phyloP scores from a whole-genome alignment of 2,329 filamentous ascomycete genomes.

The Calonectria crousiana region DNA sequence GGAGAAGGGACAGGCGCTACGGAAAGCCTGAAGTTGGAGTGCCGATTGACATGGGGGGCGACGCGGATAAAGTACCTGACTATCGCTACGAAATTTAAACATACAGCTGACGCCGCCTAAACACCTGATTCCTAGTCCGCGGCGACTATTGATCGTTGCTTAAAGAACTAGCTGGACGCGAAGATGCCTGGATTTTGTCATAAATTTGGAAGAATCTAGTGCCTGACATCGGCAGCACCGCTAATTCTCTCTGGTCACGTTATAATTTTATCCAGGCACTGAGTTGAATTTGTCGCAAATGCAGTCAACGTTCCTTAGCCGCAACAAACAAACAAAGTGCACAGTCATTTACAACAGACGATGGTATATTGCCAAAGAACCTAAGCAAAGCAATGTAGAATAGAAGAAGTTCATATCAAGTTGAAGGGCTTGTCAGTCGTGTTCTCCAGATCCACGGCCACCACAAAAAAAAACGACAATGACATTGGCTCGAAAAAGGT shows the following conservation, averaged over 20 bases:
- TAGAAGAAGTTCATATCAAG: too few species aligned
- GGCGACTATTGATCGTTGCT: background rate
- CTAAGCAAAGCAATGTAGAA: too few species aligned
- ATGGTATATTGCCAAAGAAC: too few species aligned
- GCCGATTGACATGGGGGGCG: slow-evolving; percentile 31
- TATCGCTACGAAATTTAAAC: slow-evolving; percentile 30
- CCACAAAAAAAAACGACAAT: too few species aligned
- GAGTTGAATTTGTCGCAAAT: too few species aligned
- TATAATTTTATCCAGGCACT: background rate
- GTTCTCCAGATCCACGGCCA: too few species aligned
- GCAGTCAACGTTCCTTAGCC: too few species aligned
- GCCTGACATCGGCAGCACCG: background rate
- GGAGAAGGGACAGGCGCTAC: slow-evolving; percentile 19
- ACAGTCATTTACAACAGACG: too few species aligned
- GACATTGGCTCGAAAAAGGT: too few species aligned
- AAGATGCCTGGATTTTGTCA: background rate
- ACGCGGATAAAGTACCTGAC: slow-evolving; percentile 28
- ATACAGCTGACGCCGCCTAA: background rate
- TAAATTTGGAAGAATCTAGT: background rate
- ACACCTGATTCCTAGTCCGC: background rate
- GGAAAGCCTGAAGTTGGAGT: slow-evolving; percentile 28
- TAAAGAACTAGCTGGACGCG: background rate
- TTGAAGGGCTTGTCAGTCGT: too few species aligned
- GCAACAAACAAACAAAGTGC: too few species aligned
- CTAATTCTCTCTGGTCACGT: background rate